Base-by-base conservation (phyloP, 441 rosid species). In the Gossypium davidsonii region DNA sequence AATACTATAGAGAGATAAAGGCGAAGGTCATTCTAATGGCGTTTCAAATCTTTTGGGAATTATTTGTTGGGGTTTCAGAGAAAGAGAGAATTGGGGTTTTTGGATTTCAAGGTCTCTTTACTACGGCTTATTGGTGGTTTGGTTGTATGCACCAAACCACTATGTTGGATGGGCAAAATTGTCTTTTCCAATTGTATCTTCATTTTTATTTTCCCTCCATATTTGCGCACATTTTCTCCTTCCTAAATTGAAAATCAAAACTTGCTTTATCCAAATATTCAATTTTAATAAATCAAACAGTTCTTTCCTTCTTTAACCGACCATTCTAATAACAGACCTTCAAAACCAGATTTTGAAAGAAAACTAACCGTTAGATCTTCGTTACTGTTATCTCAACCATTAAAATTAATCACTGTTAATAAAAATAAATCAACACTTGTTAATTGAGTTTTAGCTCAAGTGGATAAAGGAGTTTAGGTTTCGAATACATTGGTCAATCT, bases 131-230 rank as follows among this genome's bases (percentile, higher is more conserved):
- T 2, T 23, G 56, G 56, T 51, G 56, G 12, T 42, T 42, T 39
- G 44, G 44, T 39, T 39, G 11, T 39, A 8, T 8, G 44, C 44
- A 39, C 44, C 44, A 52, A 52, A 52, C 56, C 56, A 51, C 56
- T 15, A 6, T 6, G 34, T 3, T 0, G 66, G 56, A 76, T 56
- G 89, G 84, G 85, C 76, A 72, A 73, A 42, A 26, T 76, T n/a
- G 88, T 85, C 85, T 77, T 80, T 84, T 63, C 56, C 0, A n/a
- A 5, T n/a, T 52, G 18, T 52, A n/a, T 52, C 8, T 10, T 58
- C 57, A 6, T 79, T 81, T 79, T 67, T 75, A 67, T 8, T 79
- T 87, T 85, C 89, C 86, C 86, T 87, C 88, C 91, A 85, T 64
- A 73, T 53, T 59, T 25, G 25, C 48, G 23, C 71, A n/a, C 71